Base-by-base conservation (phyloP, 371 early-diverging fungal genomes). In the Actinomortierella ambigua region DNA sequence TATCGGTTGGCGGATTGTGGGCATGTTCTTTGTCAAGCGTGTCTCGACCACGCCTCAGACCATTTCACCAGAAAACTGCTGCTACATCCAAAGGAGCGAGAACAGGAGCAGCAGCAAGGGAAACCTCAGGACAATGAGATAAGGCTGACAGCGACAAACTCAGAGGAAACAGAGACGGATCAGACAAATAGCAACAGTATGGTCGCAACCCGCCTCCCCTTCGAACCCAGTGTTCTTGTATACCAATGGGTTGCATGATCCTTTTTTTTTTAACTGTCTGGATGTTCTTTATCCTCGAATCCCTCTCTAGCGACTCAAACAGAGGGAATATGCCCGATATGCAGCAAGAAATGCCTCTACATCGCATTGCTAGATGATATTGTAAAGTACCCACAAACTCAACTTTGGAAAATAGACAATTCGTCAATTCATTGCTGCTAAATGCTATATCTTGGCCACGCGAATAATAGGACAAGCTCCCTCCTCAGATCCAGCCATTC, bases 1-100 rank as follows among this genome's bases (percentile, higher is more conserved):
- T 73, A 66, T 39, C 44, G 60, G 55, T 44, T 73, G 41, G 60
- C 68, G 22, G 49, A 63, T 18, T 73, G 75, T 28, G 75, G 75
- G 0, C 75, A 73, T 54, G 50, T 73, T 15, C 48, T 63, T 6
- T 73, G 75, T 46, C 57, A 56, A 13, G 20, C 42, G 17, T 73
- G 75, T 39, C 27, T 63, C 13, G 62, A 73, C 20, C 63, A 18
- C 23, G 53, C 61, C 2, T 48, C 48, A 5, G 41, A 5, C 41
- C 26, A 7, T 13, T 46, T 57, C 27, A 53, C 41, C 20, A 43
- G 18, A 13, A 48, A 22, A 8, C 20, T 3, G 48, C 48, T 48
- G 48, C 48, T 48, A 11, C 8, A 22, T 3, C 22, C 15, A 8
- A 48, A 49, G 27, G 18, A 61, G 6, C 50, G 57, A 23, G 13